Base-by-base conservation (phyloP, 257 asterid species). In the Solanum bulbocastanum region DNA sequence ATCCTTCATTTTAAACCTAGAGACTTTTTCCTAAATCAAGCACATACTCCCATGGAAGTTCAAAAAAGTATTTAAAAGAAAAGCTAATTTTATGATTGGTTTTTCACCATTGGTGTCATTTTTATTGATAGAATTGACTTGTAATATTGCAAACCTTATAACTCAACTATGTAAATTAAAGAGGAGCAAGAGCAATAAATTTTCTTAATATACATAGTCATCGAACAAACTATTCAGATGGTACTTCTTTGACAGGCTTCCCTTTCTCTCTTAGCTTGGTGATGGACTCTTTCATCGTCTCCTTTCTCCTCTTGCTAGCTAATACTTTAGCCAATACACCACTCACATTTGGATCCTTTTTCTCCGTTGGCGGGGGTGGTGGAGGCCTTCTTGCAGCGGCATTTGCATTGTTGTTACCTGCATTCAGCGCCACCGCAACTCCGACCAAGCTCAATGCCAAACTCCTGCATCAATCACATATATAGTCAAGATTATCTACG, bases 281-380 rank as follows among this genome's bases (percentile, higher is more conserved):
- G 14, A 93, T 88, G 36, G 91, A 68, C 40, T 95, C 95, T 92
- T 93, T 92, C 99, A 96, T 92, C 89, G 96, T 98, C 84, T 96
- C 98, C 90, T 93, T 96, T 89, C 98, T 95, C 94, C 89, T 96
- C 93, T 94, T 96, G 93, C 95, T 94, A 35, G 99, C 98, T 86
- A 96, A 68, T 33, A 96, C 89, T 87, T 96, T 95, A 18, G 98
- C 99, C 32, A 86, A 85, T 49, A 94, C 66, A 8, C 98, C 98
- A 72, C 88, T 93, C 89, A 95, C 89, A 71, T 89, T 94, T 1
- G 99, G 98, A 76, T 96, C 99, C 89, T 93, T 94, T 83, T 94
- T 95, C 94, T 96, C 99, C 87, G 10, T 35, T 25, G 95, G 94
- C 0, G 98, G 96, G 2, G 96, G 95, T 6, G 98, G 97, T 5